Evolutionary conservation across 148 eudicot genomes (phyloP).

Genomic region (Camellia sinensis): DNA sequence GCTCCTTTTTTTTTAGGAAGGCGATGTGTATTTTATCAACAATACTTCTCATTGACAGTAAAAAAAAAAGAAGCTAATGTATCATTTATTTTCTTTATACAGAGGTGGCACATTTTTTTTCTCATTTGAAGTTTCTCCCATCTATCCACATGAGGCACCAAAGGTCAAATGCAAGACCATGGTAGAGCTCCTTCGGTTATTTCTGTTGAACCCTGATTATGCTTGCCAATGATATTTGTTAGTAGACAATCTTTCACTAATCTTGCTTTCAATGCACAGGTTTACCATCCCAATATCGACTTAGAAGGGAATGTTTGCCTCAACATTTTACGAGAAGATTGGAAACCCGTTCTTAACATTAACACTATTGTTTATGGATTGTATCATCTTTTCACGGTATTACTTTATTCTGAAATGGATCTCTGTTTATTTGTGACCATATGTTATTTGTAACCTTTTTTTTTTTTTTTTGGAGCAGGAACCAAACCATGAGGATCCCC

Average conservation of each 20-base stretch:
- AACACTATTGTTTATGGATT: slow-evolving; percentile 51
- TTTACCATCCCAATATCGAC: slow-evolving; percentile 55
- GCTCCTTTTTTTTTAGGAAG: background rate
- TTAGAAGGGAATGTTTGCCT: slow-evolving; percentile 59
- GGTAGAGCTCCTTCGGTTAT: slow-evolving; percentile 21
- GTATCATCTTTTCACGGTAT: slow-evolving; percentile 54
- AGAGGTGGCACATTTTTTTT: slow-evolving; percentile 45
- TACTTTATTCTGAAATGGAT: background rate
- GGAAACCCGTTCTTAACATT: slow-evolving; percentile 55
- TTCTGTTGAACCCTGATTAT: background rate
- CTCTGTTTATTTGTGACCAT: background rate
- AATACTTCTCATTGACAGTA: background rate
- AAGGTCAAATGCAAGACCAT: slow-evolving; percentile 59
- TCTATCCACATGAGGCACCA: slow-evolving; percentile 52
- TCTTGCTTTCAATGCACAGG: slow-evolving; percentile 25
- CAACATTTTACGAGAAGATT: slow-evolving; percentile 58
- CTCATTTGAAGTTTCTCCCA: slow-evolving; percentile 42
- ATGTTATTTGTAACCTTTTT: background rate
- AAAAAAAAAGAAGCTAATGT: background rate
- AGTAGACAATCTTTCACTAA: background rate
- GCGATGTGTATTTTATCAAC: too few species aligned
- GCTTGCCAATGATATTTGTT: background rate
- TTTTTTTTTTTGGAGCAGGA: slow-evolving; percentile 29
- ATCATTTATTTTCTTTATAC: slow-evolving; percentile 8
- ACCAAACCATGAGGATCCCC: slow-evolving; percentile 57